Evolutionary conservation across 768 basidiomycete species (phyloP), one percentile per base, ranked within the genome.

Genomic region (Phanerochaete carnosa): DNA sequence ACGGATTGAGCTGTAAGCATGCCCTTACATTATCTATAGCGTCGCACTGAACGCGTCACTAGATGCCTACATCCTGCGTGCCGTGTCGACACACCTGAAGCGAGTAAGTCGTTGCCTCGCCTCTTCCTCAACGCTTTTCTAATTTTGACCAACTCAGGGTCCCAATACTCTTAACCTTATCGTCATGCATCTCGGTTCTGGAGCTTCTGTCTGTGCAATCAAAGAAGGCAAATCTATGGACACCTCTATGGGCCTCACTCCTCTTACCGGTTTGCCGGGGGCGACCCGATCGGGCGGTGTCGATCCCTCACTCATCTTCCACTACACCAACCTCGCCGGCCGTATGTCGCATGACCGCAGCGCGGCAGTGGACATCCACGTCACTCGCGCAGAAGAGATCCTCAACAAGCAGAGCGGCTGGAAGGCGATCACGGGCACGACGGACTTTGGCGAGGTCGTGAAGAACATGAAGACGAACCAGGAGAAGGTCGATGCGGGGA

Each of bases 181-280:
- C 59, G 79, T 92, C 16, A 78, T 93, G 30, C 95, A 96, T 72
- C 83, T 96, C 58, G 94, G 94, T 4, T 92, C 91, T n/a, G 95
- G 95, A 15, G 94, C 94, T 0, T 92, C 89, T 15, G 84, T 82
- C 15, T 94, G 92, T 71, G 85, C 86, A 19, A 88, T 96, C 70
- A 79, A 80, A 52, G 69, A 78, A 39, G 95, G 95, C 23, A 75
- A 81, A 61, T 92, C 90, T 23, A 79, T 88, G 64, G 92, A 96
- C 72, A 95, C 93, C 1, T 88, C 85, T 37, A 97, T 97, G 95
- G 94, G 94, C 2, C 81, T 97, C 37, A 95, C 95, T 1, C 94
- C 94, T 3, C 73, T 94, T n/a, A 85, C 86, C 57, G 94, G 94
- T 1, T 77, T 96, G 0, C 93, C 94, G 3, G 94, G 95, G 16